Evolutionary conservation across 164 flowering plant genomes (phyloP).

Genomic region (Litsea cubeba): DNA sequence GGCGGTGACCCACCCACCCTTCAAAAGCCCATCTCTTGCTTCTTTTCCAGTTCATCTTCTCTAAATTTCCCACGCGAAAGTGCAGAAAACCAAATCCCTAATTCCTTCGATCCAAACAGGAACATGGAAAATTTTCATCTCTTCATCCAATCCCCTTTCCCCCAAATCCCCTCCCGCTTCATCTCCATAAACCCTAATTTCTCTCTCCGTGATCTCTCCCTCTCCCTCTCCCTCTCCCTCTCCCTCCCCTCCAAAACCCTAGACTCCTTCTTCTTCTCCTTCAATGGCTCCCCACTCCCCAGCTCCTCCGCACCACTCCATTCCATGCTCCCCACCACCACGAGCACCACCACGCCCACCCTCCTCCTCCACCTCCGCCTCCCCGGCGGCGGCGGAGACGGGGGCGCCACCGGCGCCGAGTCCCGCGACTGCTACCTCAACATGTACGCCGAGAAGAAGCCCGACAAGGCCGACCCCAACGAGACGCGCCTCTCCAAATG

Average conservation of each 20-base stretch:
- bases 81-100: no score
- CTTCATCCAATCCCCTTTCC: constrained; percentile 47
- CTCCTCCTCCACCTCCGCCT: constrained; percentile 38
- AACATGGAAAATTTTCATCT: constrained; percentile 22
- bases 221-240: constrained; percentile 14
- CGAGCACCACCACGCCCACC: constrained; percentile 37
- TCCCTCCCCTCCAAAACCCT: constrained; percentile 16
- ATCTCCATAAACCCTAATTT: constrained; percentile 34
- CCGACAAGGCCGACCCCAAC: constrained; percentile 91
- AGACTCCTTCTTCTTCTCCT: constrained; percentile 43
- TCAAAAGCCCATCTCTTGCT: no score
- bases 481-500: constrained; percentile 76
- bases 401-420: constrained; percentile 95
- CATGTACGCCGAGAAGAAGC: constrained; percentile 88
- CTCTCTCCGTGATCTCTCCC: constrained; percentile 34
- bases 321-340: constrained; percentile 17
- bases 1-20: no score
- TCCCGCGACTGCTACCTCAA: constrained; percentile 95
- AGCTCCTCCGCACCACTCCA: constrained; percentile 24
- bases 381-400: constrained; percentile 90
- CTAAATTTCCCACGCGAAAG: no score
- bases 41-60: no score
- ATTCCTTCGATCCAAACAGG: not conserved
- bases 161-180: constrained; percentile 32
- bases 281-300: constrained; percentile 46